A percentile compares a stretch with the other conserved stretches of the same genome.
These are phyloP conservation scores for Cladosporium colombiae DNA, from an alignment of 2,329 filamentous ascomycete species.

Conservation along the genomic window DNA sequence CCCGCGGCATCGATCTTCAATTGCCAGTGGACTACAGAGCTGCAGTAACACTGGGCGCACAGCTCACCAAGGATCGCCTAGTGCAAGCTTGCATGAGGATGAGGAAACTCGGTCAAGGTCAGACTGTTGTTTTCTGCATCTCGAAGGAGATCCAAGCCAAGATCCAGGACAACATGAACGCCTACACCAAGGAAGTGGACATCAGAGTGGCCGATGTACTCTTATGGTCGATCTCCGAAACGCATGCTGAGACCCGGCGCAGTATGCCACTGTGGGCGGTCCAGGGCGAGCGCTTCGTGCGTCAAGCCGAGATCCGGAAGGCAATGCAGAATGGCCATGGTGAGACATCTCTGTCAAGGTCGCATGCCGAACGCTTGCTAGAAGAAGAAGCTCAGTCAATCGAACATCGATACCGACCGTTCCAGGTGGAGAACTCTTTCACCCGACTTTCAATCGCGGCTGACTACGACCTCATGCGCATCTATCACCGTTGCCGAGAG, in stretches of 20 bases:
- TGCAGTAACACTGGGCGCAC: constrained; percentile 66
- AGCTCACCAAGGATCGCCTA: constrained; percentile 67
- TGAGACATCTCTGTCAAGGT: constrained; percentile 22
- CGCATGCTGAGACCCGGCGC: constrained; percentile 51
- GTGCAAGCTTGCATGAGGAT: constrained; percentile 75
- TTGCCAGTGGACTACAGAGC: constrained; percentile 62
- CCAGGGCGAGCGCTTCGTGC: constrained; percentile 57
- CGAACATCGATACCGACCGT: constrained; percentile 50
- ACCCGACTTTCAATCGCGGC: too few species aligned
- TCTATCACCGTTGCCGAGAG: constrained; percentile 24
- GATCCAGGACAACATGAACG: constrained; percentile 42
- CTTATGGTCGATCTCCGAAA: constrained; percentile 61
- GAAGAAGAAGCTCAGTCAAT: constrained; percentile 59
- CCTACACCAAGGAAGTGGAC: neutral
- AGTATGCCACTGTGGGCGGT: constrained; percentile 61
- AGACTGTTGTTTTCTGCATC: constrained; percentile 64
- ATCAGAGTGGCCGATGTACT: constrained; percentile 60
- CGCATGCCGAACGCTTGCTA: constrained; percentile 48
- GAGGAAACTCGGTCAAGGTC: constrained; percentile 66
- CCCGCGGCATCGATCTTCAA: constrained; percentile 67
- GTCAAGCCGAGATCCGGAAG: constrained; percentile 44
- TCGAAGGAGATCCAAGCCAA: constrained; percentile 60
- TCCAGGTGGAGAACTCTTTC: constrained; percentile 18
- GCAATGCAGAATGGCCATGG: constrained; percentile 13
- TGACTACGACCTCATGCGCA: constrained; percentile 22